A percentile compares a stretch with the other conserved stretches of the same genome.
Evolutionary conservation across 1,284 basidiomycete species (phyloP).

Genomic region (Exobasidium cylindrosporum): DNA sequence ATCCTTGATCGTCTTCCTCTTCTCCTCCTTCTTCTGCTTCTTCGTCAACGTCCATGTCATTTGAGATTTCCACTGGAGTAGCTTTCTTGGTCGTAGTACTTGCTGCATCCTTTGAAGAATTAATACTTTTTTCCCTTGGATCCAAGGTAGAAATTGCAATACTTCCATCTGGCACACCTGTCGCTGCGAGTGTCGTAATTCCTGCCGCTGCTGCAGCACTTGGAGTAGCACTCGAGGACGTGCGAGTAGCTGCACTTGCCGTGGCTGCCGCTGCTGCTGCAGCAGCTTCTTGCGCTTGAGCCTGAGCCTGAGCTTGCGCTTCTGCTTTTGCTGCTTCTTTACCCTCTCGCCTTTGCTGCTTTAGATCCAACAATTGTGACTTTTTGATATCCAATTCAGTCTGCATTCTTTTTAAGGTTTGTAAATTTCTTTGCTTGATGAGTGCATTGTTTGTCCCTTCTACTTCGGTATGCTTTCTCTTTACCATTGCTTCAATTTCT

Average conservation of each 20-base stretch:
- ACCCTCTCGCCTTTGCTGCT: constrained; percentile 39
- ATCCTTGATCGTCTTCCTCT: constrained; percentile 2
- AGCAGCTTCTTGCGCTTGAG: constrained; percentile 7
- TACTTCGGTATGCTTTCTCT: constrained; percentile 48
- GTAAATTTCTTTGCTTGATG: constrained; percentile 52
- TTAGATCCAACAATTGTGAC: constrained; percentile 44
- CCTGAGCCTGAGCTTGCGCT: constrained; percentile 8
- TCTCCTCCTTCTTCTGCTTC: constrained; percentile 26
- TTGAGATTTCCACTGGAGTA: constrained; percentile 1
- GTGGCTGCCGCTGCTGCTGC: constrained; percentile 22
- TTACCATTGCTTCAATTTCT: constrained; percentile 51
- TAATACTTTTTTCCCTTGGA: constrained; percentile 33
- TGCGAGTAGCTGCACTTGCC: constrained; percentile 31
- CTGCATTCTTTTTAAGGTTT: constrained; percentile 44
- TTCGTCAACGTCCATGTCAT: constrained; percentile 11
- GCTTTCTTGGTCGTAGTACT: not conserved
- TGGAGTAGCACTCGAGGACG: constrained; percentile 13
- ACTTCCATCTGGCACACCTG: constrained; percentile 13
- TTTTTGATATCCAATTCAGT: constrained; percentile 50
- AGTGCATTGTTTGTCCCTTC: constrained; percentile 49
- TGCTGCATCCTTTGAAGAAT: constrained; percentile 32
- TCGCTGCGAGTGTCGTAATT: constrained; percentile 19
- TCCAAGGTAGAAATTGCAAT: not conserved
- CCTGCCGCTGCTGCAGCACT: constrained; percentile 37
- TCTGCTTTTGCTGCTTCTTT: constrained; percentile 33